Base-by-base conservation (phyloP, 2,329 filamentous ascomycete species). In the Penicillium sp. region DNA sequence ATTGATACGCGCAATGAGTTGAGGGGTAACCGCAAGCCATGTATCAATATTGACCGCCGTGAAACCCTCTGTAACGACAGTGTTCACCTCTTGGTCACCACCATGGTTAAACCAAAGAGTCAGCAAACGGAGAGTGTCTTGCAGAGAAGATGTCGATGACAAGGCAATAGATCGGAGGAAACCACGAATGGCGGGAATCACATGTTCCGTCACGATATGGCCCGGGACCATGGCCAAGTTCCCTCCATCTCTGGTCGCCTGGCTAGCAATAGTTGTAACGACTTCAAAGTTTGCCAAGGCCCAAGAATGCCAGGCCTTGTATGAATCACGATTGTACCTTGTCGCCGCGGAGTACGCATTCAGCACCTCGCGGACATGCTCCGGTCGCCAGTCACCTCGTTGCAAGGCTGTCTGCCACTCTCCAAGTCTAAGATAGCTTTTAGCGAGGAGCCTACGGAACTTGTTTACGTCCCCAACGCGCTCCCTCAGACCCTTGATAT, bases 261-360 rank as follows among this genome's bases (percentile, higher is more conserved):
- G 85, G 23, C 90, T 85, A 8, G 89, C 87, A 61, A 95, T 82
- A 0, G 90, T 88, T 69, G 95, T 96, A 44, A 98, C 93, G 61
- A 99, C 95, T 78, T 99, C 94, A 71, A 99, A 99, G 77, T 99
- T 99, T 58, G 95, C 94, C 65, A 99, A 80, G 11, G 95, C 96
- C 94, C 95, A 99, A 0, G 95, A 91, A 78, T 99, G 95, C 95
- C 95, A 99, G 7, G 96, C 95, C 79, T 99, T 99, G 82, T 99
- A 99, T 88, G 94, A 99, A 64, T 90, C 89, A 38, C 92, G 90
- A 75, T 99, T 96, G 79, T 96, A 97, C 62, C 92, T 90, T 2
- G 95, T 99, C 1, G 96, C 96, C 62, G 93, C 90, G 19, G 89
- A 89, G 76, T 98, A 99, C 1, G 95, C 93, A n/a, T 88, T 86